Evolutionary conservation across 2,329 filamentous ascomycete species (phyloP), one percentile per base, ranked within the genome.

Genomic region (Stagonosporopsis cucurbitacearum): DNA sequence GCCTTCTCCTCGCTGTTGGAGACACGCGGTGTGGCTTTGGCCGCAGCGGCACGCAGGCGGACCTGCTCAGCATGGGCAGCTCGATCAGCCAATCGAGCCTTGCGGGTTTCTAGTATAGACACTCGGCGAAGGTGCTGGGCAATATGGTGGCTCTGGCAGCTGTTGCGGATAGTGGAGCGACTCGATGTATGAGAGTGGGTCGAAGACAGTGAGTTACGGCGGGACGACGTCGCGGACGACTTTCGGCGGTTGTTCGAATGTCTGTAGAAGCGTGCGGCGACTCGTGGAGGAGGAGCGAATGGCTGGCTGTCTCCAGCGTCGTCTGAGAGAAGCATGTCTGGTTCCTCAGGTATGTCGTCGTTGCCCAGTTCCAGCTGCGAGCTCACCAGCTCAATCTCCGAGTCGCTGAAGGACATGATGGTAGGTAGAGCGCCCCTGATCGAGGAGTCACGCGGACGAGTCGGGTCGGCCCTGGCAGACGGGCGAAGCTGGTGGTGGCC

Each of bases 21-120:
- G 28, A 79, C 85, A 63, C 88, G 86, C 19, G 87, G 84, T 6
- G 86, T 82, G 2, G 89, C 86, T 75, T 92, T 92, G 57, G 86
- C 89, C 54, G 90, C 75, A 9, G 90, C 90, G 39, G 90, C 90
- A 32, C 90, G 84, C 58, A 92, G 77, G 47, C 91, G 87, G 15
- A 95, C 91, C 72, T 93, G 91, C 75, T 95, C 91, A 20, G 89
- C 91, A 74, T 95, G 90, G 7, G 89, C 89, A 25, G 91, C 91
- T 52, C 90, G 82, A 73, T 93, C 90, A 50, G 91, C 90, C 17
- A 95, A 82, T 19, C 90, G 85, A 13, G 90, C 90, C 71, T 91
- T 92, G 58, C 91, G 87, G 63, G 89, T 88, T 74, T 93, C 90
- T 59, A 94, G 84, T 55, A 94, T 93, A 15, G 89, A 91, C 44